Percentiles rank a stretch among this genome's conserved stretches.
Conservation (phyloP, 2,329 filamentous ascomycete species). For the Chaetomium strumarium region DNA sequence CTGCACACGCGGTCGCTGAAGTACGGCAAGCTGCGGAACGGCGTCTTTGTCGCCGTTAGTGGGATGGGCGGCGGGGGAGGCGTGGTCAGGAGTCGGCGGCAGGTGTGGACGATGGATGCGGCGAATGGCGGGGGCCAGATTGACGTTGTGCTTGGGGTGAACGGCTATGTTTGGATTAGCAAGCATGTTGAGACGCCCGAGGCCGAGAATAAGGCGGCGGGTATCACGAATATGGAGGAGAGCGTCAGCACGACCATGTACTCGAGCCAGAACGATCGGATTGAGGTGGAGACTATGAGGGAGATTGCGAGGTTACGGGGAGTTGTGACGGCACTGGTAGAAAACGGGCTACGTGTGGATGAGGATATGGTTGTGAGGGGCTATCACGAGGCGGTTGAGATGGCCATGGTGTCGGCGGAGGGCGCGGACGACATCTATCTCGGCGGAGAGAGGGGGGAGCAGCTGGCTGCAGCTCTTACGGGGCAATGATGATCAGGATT, state of each 20-base stretch:
- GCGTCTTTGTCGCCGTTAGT: slow-evolving; percentile 75
- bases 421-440: slow-evolving; percentile 54
- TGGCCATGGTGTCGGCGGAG: slow-evolving; percentile 56
- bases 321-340: slow-evolving; percentile 75
- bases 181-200: slow-evolving; percentile 64
- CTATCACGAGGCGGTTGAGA: slow-evolving; percentile 75
- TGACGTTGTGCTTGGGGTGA: slow-evolving; percentile 86
- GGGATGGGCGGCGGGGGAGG: slow-evolving; percentile 81
- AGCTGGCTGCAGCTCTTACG: slow-evolving; percentile 40
- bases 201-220: slow-evolving; percentile 28
- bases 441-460: slow-evolving; percentile 50
- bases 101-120: slow-evolving; percentile 75
- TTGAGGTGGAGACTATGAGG: slow-evolving; percentile 67
- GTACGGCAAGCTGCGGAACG: slow-evolving; percentile 94
- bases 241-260: slow-evolving; percentile 80
- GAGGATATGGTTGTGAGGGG: slow-evolving; percentile 80
- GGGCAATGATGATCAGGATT: slow-evolving; percentile 14
- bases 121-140: slow-evolving; percentile 56
- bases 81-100: slow-evolving; percentile 75
- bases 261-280: slow-evolving; percentile 88
- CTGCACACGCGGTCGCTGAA: slow-evolving; percentile 86
- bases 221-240: slow-evolving; percentile 86
- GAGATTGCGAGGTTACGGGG: slow-evolving; percentile 83
- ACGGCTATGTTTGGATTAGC: slow-evolving; percentile 94
- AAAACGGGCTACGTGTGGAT: slow-evolving; percentile 77